Base-by-base conservation (phyloP, 2,329 filamentous ascomycete genomes). In the Beauveria bassiana region DNA sequence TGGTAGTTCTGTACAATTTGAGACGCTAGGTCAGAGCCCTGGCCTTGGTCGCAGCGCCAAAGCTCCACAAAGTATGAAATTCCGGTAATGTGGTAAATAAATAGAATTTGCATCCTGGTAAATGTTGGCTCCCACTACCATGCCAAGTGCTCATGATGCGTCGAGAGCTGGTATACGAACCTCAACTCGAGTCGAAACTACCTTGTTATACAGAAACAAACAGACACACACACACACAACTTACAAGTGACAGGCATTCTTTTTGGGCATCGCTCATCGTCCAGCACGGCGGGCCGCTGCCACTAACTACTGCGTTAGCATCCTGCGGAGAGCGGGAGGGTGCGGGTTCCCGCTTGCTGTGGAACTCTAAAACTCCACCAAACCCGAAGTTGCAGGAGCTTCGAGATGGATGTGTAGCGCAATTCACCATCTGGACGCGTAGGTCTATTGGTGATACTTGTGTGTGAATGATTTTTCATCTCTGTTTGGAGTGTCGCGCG, bases 341-440 rank as follows among this genome's bases (percentile, higher is more conserved):
- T 54, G 59, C 59, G 59, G 59, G 59, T 61, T 61, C 59, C 59
- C 59, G 59, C 51, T 45, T 55, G 50, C 46, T 22, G 59, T 61
- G 59, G 59, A 61, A 54, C 59, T 47, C n/a, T 18, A 9, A 56
- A 56, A 54, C 51, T 61, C 59, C 59, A 61, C 59, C 47, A 34
- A 31, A 28, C 10, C 24, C 42, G 8, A 46, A 53, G 58, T 54
- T 61, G 59, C 51, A 55, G n/a, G 26, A 42, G 47, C 31, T 16
- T 38, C 5, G 22, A 38, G 16, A 20, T n/a, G 42, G 42, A 45
- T 40, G 28, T 38, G 42, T 26, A 26, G 40, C 31, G 28, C 49
- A 12, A 12, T 16, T 38, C 43, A 51, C 22, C 16, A 59, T 31
- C 5, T 53, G 22, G 24, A 24, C 38, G 40, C 40, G 49, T 52